Base-by-base conservation (phyloP, 108 stramenopile genomes). In the Cyclostephanos invisitatus region DNA sequence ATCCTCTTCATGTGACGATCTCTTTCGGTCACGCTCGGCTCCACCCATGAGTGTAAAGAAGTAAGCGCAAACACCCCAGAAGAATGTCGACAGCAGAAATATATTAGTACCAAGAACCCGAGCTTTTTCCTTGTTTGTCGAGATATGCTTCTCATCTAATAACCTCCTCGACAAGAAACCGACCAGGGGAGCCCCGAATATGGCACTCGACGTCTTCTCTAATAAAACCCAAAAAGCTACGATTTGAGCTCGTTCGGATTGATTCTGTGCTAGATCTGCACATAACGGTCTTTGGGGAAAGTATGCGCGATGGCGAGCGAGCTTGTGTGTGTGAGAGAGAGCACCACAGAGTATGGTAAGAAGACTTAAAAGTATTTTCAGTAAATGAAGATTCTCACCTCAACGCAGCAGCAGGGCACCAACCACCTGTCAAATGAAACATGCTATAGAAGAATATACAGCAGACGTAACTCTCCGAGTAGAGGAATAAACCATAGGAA, bases 211-310 rank as follows among this genome's bases (percentile, higher is more conserved):
- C 22, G 63, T 61, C 71, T 86, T 86, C 58, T 86, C 85, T 37
- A 86, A 35, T 2, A 86, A 64, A n/a, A 86, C 72, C 85, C 85
- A 86, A 2, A 80, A 42, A 12, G 79, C 59, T 18, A 83, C 70
- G 57, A 86, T 86, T 55, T 86, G 85, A 18, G 85, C 85, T 17
- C 85, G 67, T 82, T 86, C 85, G 2, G 69, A 67, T 29, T 74
- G 68, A 72, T 78, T 77, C 2, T 65, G 63, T 37, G 85, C 79
- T 22, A 86, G 54, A 46, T 83, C 72, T 29, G 75, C 82, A 57
- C 85, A 86, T 9, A 86, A 80, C 21, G 85, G 85, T 50, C 85
- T 78, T 11, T 72, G 36, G 3, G 3, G 44, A 15, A 14, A 46
- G 44, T 14, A 3, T 15, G 44, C 3, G 15, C 3, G 44, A 15